Percentiles rank a stretch among this genome's conserved stretches.
phyloP scores from a whole-genome alignment of 768 basidiomycete species.

The Russula sp. region DNA sequence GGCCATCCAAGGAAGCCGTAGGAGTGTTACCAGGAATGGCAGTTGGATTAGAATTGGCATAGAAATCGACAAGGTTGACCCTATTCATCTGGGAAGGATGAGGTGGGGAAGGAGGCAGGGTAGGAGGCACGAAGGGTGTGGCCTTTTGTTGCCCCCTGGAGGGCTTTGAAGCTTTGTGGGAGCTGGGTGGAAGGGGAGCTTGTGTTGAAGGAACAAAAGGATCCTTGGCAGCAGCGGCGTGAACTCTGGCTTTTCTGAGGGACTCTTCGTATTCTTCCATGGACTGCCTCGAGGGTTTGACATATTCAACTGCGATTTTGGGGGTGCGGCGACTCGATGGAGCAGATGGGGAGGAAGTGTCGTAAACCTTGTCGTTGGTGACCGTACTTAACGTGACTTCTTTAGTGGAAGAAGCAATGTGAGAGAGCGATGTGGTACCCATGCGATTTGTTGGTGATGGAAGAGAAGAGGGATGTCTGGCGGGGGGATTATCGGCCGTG shows the following conservation, averaged over 20 bases:
- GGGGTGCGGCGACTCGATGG: constrained; percentile 26
- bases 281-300: constrained; percentile 68
- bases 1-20: constrained; percentile 46
- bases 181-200: constrained; percentile 45
- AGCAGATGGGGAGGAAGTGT: constrained; percentile 19
- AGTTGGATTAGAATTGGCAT: constrained; percentile 44
- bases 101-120: constrained; percentile 64
- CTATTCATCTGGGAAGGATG: constrained; percentile 85
- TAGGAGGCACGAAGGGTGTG: constrained; percentile 40
- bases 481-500: not conserved
- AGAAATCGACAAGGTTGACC: constrained; percentile 72
- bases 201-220: constrained; percentile 46
- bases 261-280: constrained; percentile 76
- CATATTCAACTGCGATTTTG: constrained; percentile 60
- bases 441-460: no score
- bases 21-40: constrained; percentile 42
- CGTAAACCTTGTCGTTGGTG: constrained; percentile 29
- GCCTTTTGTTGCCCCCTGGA: constrained; percentile 31
- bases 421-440: no score
- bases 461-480: no score
- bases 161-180: constrained; percentile 26
- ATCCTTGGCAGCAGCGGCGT: constrained; percentile 52
- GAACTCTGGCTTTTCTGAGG: constrained; percentile 54
- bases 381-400: constrained; percentile 10
- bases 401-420: no score